These are phyloP conservation scores for Aspergillus aculeatinus DNA, from an alignment of 2,329 filamentous ascomycete genomes.

Conservation along the genomic window DNA sequence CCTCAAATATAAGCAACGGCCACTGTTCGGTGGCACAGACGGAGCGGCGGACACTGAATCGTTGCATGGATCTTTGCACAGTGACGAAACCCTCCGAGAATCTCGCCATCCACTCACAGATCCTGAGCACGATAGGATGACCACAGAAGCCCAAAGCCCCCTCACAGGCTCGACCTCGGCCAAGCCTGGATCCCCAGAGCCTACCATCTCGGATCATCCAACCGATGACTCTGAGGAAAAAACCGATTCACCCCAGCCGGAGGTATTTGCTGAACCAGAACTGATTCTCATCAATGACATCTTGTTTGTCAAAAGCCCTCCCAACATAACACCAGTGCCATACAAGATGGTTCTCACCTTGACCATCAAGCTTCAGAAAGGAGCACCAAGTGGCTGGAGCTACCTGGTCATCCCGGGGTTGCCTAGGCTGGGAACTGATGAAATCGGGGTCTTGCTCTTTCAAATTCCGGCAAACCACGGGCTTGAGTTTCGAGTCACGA, in stretches of 20 bases:
- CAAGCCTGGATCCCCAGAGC: not conserved
- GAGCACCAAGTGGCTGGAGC: conserved; percentile 26
- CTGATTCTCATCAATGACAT: conserved; percentile 19
- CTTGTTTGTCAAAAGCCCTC: conserved; percentile 21
- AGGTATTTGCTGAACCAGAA: conserved; percentile 11
- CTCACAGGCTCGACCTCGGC: not conserved
- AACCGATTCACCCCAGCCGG: not conserved
- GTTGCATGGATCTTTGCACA: not conserved
- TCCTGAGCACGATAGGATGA: not conserved
- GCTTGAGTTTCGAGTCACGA: conserved; percentile 31
- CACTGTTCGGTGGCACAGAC: not conserved
- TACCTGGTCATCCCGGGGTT: conserved; percentile 30
- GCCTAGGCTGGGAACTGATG: conserved; percentile 24
- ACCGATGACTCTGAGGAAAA: not conserved
- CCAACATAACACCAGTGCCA: conserved; percentile 10
- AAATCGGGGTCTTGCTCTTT: conserved; percentile 32
- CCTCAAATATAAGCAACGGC: not conserved
- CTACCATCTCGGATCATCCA: not conserved
- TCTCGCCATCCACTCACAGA: not conserved
- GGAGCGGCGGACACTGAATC: not conserved
- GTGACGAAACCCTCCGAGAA: not conserved
- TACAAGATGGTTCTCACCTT: conserved; percentile 26
- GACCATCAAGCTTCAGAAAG: conserved; percentile 17
- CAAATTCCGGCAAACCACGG: conserved; percentile 26
- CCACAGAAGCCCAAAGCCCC: not conserved